Base-by-base conservation (phyloP, 805 yeast species). In the Kazachstania bromeliacearum region DNA sequence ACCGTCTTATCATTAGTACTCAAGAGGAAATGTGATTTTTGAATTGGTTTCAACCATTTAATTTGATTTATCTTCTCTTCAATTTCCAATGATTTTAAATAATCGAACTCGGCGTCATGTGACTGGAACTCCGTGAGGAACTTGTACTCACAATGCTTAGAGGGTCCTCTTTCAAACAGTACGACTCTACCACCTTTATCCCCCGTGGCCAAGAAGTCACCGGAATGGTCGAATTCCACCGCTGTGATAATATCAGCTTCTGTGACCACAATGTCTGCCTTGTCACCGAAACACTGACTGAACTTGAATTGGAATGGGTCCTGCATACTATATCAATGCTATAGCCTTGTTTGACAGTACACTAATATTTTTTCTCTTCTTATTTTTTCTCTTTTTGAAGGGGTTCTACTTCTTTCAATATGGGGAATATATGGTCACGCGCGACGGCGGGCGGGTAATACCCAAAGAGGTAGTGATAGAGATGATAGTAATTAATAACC, bases 131-230 rank as follows among this genome's bases (percentile, higher is more conserved):
- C 99, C 15, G 97, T 92, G 55, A 84, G 80, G 63, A 92, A 92
- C 53, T 85, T 77, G 65, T 92, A 94, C 61, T 94, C 98, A 61
- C 96, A 88, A 34, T 71, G 51, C 72, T 80, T 60, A 46, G 28
- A n/a, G 15, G 12, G 15, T n/a, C 22, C 23, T 50, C 97, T 74
- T 61, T 92, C 97, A 61, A 92, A 92, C 36, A 92, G 63, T 12
- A 92, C 99, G 28, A 92, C 96, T 45, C 99, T 74, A 20, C 99
- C 99, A 37, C 99, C 99, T 55, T 88, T 79, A 64, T 92, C 99
- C 43, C 99, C 99, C 1, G 98, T 92, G 41, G 98, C 99, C 39
- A 92, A 66, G 55, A 80, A 92, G 56, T 92, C 87, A 34, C 99
- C 99, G 6, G 92, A 75, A 55, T 79, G 83, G 59, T 92, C 96